Conservation (phyloP, 108 stramenopile genomes). For the Skeletonema costatum region DNA sequence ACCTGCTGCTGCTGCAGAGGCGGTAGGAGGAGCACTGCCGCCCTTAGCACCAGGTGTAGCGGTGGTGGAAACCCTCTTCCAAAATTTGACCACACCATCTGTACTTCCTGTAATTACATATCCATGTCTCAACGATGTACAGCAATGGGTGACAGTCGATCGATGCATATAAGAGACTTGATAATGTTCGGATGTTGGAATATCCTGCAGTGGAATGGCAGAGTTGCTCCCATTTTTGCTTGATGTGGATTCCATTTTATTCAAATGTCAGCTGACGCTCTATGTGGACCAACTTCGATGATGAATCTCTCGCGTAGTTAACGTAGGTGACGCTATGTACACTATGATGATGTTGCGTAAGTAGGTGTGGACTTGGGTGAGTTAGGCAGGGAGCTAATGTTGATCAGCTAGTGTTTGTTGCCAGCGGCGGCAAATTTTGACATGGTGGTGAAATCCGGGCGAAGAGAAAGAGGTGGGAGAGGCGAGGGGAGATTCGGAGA, state of each 20-base stretch:
- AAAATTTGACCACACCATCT: constrained; percentile 98
- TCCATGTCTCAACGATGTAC: constrained; percentile 73
- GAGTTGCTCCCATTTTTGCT: neutral
- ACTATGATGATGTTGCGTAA: too few species aligned
- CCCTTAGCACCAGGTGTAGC: constrained; percentile 3
- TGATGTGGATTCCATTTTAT: constrained; percentile 4
- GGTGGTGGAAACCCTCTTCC: constrained; percentile 86
- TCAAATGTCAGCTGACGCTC: neutral
- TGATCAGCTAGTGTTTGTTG: too few species aligned
- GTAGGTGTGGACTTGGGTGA: too few species aligned
- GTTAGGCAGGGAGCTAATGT: too few species aligned
- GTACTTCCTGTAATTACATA: constrained; percentile 88
- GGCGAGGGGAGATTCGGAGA: too few species aligned
- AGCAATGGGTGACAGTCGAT: constrained; percentile 78
- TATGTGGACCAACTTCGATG: too few species aligned
- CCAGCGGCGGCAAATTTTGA: too few species aligned
- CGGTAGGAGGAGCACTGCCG: neutral
- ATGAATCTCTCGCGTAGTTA: too few species aligned
- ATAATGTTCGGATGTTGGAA: constrained; percentile 73
- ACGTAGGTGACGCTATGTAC: too few species aligned
- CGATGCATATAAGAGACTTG: constrained; percentile 95
- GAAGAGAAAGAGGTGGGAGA: neutral
- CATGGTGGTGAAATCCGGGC: neutral
- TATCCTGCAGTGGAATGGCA: constrained; percentile 24
- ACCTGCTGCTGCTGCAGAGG: neutral